Evolutionary conservation across 768 basidiomycete genomes (phyloP), one percentile per base, ranked within the genome.

Genomic region (Tylopilus vinaceipallidus): DNA sequence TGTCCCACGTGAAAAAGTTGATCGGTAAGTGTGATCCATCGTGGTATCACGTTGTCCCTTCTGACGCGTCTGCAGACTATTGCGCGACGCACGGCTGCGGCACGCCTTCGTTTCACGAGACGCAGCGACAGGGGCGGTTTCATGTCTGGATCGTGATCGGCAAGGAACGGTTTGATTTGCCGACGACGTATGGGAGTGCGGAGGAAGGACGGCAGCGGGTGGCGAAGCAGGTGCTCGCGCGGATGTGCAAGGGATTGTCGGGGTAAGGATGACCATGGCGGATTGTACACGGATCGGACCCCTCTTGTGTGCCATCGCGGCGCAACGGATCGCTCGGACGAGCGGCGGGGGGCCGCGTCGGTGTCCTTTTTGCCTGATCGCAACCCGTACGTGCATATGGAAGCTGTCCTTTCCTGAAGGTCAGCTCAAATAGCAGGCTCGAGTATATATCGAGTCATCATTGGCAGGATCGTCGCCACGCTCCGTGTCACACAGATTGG

Each of bases 101-200:
- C 3, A 54, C 41, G 10, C 76, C 77, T 0, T 59, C 59, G 49
- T 72, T 77, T 45, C 61, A 67, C 38, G 55, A 71, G 41, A 61
- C 67, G 53, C 46, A 49, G 29, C 33, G 17, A 1, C 39, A 54
- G 20, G 46, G 39, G 19, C 54, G 44, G 12, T 73, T 69, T 45
- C 73, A 69, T 29, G 75, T 75, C 5, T 79, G 77, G 77, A 71
- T 77, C n/a, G 65, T 75, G 49, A 70, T 77, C 35, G 74, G 72
- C 16, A 66, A 65, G 29, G 73, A 75, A 38, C 69, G 71, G 20
- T 69, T 74, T 39, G 75, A 77, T 56, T 65, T 78, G n/a, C 75
- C 67, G 13, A 65, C 64, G 39, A 67, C 61, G 19, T 78, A 75
- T 50, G 47, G 49, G 26, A 73, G 60, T 24, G 54, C 68, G 30